Percentiles rank a stretch among this genome's conserved stretches.
These are phyloP conservation scores for Toxicodendron radicans DNA, from an alignment of 345 rosid species.

Conservation along the genomic window DNA sequence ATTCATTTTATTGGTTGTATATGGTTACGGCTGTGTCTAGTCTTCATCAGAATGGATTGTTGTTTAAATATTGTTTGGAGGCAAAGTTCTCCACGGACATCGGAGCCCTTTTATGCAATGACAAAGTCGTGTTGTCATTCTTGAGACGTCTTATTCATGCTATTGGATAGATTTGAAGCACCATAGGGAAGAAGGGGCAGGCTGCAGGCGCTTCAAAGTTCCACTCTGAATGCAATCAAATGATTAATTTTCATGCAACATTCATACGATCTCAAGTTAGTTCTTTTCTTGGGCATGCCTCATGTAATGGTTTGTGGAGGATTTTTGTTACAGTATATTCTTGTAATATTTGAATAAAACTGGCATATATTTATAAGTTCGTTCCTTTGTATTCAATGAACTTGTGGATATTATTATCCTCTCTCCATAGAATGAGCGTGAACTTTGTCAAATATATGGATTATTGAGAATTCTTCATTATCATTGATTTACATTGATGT, in stretches of 20 bases:
- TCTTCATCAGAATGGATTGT: neutral
- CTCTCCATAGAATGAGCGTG: neutral
- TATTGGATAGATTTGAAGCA: neutral
- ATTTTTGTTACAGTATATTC: neutral
- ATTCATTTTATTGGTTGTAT: neutral
- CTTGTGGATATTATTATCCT: neutral
- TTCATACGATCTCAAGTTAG: neutral
- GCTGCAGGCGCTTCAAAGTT: neutral
- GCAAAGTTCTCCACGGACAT: neutral
- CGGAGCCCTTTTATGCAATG: neutral
- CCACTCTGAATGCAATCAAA: neutral
- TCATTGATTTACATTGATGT: too few species aligned
- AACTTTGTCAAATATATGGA: too few species aligned
- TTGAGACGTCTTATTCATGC: neutral
- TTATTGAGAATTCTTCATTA: too few species aligned
- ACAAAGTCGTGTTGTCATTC: neutral
- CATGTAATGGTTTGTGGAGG: neutral
- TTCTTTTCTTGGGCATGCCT: neutral
- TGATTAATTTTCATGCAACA: neutral
- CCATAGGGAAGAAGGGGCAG: too few species aligned
- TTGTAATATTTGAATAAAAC: neutral
- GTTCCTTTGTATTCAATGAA: neutral
- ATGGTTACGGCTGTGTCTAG: neutral
- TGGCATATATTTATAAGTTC: neutral
- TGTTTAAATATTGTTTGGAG: neutral